These are phyloP conservation scores for Cruciata laevipes DNA, from an alignment of 257 asterid genomes.

Conservation along the genomic window DNA sequence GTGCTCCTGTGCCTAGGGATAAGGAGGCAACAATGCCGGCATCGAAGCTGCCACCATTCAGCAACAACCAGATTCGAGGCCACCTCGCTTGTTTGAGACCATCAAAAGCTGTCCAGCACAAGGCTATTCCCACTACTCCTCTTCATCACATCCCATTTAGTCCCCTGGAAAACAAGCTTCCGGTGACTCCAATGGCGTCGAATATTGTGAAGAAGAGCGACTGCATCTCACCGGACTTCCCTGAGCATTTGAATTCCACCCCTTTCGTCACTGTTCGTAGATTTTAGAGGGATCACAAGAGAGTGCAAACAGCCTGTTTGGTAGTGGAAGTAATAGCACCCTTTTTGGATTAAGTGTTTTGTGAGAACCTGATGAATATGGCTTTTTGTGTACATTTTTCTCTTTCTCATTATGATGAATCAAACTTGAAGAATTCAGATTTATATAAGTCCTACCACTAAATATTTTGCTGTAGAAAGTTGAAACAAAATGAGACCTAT, in stretches of 20 bases:
- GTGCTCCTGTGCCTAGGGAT: constrained; percentile 62
- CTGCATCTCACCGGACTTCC: constrained; percentile 32
- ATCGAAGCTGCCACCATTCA: constrained; percentile 60
- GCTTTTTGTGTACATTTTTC: not conserved
- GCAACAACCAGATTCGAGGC: constrained; percentile 49
- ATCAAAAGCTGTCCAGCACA: constrained; percentile 25
- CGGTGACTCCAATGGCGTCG: constrained; percentile 31
- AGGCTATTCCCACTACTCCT: no score
- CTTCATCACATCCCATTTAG: constrained; percentile 41
- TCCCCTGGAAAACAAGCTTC: constrained; percentile 46
- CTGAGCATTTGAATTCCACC: constrained; percentile 38
- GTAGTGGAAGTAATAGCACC: not conserved
- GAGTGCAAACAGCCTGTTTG: constrained; percentile 2
- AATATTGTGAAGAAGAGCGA: constrained; percentile 26
- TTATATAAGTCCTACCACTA: no score
- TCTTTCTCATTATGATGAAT: not conserved
- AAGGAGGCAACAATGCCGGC: constrained; percentile 40
- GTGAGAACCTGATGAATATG: not conserved
- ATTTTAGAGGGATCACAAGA: constrained; percentile 15
- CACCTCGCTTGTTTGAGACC: constrained; percentile 62
- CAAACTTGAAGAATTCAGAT: no score
- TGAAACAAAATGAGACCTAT: no score
- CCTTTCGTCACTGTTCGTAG: constrained; percentile 47
- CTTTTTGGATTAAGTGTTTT: not conserved
- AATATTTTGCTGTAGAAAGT: no score